Conservation (phyloP, 148 eudicot species). For the Camellia japonica region DNA sequence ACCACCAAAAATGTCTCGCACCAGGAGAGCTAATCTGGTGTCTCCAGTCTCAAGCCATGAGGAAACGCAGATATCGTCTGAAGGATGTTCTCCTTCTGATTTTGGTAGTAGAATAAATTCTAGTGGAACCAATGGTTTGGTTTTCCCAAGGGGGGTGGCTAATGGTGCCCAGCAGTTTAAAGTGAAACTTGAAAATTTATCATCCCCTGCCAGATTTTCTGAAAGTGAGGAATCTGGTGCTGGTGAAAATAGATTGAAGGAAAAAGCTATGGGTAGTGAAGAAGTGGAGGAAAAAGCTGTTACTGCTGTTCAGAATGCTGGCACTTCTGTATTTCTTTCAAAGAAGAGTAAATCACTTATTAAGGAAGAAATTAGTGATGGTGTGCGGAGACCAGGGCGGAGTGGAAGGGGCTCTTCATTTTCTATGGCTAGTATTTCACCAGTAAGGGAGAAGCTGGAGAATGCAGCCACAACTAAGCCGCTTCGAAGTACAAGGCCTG, state of each 20-base stretch:
- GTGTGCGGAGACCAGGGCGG: conserved; percentile 72
- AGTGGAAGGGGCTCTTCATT: conserved; percentile 72
- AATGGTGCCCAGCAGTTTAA: conserved; percentile 52
- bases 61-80: conserved; percentile 55
- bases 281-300: conserved; percentile 52
- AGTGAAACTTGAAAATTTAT: conserved; percentile 54
- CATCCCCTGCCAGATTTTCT: conserved; percentile 67
- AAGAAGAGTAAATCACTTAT: conserved; percentile 61
- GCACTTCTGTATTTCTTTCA: conserved; percentile 40
- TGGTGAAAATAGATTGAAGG: conserved; percentile 54
- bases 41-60: conserved; percentile 76
- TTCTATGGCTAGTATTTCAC: conserved; percentile 56
- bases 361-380: conserved; percentile 66
- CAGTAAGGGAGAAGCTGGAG: conserved; percentile 63
- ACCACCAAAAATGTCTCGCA: conserved; percentile 84
- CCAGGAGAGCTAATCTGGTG: conserved; percentile 79
- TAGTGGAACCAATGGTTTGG: conserved; percentile 42
- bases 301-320: conserved; percentile 45
- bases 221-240: conserved; percentile 79
- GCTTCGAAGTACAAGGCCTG: conserved; percentile 52
- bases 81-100: conserved; percentile 69
- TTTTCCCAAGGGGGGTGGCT: conserved; percentile 43
- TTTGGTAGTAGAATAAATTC: conserved; percentile 41
- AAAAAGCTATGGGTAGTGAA: conserved; percentile 40
- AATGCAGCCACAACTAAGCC: conserved; percentile 56